Evolutionary conservation across 2,329 filamentous ascomycete genomes (phyloP).

Genomic region (Ambrosiella beaveri): DNA sequence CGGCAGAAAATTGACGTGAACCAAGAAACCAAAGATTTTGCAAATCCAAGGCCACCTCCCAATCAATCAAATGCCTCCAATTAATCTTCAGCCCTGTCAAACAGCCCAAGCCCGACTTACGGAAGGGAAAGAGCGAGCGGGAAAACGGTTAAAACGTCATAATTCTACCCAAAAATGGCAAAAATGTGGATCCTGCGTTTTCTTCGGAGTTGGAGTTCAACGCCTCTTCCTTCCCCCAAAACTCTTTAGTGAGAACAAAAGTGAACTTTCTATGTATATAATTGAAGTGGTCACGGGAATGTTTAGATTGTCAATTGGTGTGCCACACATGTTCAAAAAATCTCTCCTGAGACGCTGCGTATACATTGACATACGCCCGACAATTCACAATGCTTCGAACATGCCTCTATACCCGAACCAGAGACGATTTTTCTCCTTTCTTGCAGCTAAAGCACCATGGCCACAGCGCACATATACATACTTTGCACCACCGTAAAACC

Average conservation of each 20-base stretch:
- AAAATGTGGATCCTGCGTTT: background rate
- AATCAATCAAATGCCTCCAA: background rate
- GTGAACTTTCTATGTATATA: no score
- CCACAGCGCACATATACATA: background rate
- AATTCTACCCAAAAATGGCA: background rate
- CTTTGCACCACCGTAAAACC: no score
- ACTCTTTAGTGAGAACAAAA: no score
- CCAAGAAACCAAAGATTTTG: background rate
- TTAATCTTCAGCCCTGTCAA: background rate
- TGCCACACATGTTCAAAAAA: background rate
- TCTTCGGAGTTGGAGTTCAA: no score
- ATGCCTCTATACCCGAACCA: background rate
- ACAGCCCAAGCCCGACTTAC: background rate
- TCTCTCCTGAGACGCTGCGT: background rate
- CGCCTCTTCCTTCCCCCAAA: no score
- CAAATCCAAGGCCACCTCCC: background rate
- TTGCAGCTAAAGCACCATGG: background rate
- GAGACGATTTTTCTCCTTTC: background rate
- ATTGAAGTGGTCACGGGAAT: background rate
- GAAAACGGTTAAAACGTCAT: conserved; percentile 2
- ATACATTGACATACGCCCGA: background rate
- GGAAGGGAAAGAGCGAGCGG: background rate
- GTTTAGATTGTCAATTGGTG: background rate
- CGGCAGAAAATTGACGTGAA: background rate
- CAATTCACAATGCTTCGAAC: background rate